Conservation (phyloP, 129 eudicot genomes). For the Deinandra increscens region DNA sequence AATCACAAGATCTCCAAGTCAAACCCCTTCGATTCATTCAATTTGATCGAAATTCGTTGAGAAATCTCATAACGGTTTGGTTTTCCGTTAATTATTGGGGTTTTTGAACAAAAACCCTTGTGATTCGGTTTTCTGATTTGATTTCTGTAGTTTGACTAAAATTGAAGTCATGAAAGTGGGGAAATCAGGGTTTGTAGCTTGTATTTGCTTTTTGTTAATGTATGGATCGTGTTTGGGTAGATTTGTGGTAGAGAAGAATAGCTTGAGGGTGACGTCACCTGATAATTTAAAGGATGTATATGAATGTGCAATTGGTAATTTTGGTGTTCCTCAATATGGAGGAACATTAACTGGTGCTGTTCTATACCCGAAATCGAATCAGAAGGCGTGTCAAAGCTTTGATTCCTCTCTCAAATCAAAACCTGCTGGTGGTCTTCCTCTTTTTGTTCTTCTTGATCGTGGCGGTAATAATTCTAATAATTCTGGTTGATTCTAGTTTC, state of each 20-base stretch:
- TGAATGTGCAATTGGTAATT: constrained; percentile 97
- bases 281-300: constrained; percentile 55
- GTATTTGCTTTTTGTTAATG: constrained; percentile 41
- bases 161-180: constrained; percentile 42
- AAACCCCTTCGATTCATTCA: neutral
- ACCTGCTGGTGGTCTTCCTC: constrained; percentile 81
- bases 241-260: constrained; percentile 95
- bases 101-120: constrained; percentile 4
- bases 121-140: constrained; percentile 34
- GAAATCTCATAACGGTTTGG: constrained; percentile 19
- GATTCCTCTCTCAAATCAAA: constrained; percentile 59
- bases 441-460: constrained; percentile 81
- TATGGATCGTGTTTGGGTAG: constrained; percentile 62
- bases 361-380: constrained; percentile 59
- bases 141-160: too few relatives aligned
- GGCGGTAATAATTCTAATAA: constrained; percentile 60
- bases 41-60: neutral
- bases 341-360: constrained; percentile 82
- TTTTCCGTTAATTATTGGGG: constrained; percentile 5
- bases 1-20: constrained; percentile 22
- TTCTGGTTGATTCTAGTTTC: too few relatives aligned
- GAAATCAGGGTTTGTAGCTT: constrained; percentile 37
- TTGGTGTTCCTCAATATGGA: constrained; percentile 97
- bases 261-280: constrained; percentile 81
- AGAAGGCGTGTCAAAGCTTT: constrained; percentile 65